Evolutionary conservation across 306 rosid genomes (phyloP), one percentile per base, ranked within the genome.

Genomic region (Dryas drummondii): DNA sequence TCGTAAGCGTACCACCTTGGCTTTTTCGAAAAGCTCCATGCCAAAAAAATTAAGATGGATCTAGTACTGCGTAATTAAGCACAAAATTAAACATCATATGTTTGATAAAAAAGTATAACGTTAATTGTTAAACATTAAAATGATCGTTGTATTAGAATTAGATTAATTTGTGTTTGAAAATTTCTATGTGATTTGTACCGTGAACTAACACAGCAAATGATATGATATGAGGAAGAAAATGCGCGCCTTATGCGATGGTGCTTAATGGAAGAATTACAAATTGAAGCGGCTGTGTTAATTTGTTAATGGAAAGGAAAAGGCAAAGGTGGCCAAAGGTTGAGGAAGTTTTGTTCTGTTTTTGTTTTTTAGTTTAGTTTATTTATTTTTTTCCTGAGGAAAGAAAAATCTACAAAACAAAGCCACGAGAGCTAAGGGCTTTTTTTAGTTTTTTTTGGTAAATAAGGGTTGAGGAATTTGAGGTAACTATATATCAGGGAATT

Each of bases 11-110:
- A 94, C 87, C 55, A 76, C 81, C 49, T 78, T 78, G 16, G 97
- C 97, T 78, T 76, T 90, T 11, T 79, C 83, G 81, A 94, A 88
- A 55, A 94, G 77, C 26, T 94, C 98, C 97, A 94, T 94, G 37
- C 19, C 49, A 51, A 41, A 68, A 66, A 7, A 71, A 47, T 56
- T 48, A 5, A 40, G 14, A 64, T n/a, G 3, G 47, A 50, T 63
- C 15, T 6, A 15, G 5, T 13, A 2, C 66, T 14, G 55, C 37
- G 37, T 44, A 9, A 72, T 26, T 14, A 45, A 46, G 56, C 66
- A 22, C 55, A 12, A 4, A 72, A 45, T 22, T 22, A 22, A 10
- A 2, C 50, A 40, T 1, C 63, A 2, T 17, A 22, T 6, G 68
- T 40, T 63, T 41, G 26, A 37, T 32, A 10, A 37, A 58, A 58